Evolutionary conservation across 164 flowering plant genomes (phyloP).

Genomic region (Houttuynia cordata): DNA sequence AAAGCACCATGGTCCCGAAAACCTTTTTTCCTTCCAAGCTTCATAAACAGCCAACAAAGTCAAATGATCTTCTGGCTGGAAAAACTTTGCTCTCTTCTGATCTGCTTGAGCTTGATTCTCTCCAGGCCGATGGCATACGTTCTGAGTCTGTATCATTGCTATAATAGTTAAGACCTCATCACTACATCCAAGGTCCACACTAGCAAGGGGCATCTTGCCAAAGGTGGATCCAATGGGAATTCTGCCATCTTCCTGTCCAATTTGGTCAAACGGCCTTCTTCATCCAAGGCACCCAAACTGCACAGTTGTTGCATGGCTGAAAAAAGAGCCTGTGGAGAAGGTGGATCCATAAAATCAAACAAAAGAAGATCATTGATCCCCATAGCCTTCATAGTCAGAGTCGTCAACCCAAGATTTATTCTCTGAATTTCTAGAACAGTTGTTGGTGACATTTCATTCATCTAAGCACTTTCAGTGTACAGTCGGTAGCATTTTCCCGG

Average conservation of each 20-base stretch:
- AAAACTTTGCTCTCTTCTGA: constrained; percentile 81
- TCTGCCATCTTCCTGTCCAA: constrained; percentile 94
- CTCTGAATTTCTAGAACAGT: constrained; percentile 83
- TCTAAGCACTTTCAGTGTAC: constrained; percentile 84
- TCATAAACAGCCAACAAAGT: constrained; percentile 89
- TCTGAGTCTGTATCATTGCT: constrained; percentile 86
- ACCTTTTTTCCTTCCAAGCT: constrained; percentile 90
- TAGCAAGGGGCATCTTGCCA: constrained; percentile 81
- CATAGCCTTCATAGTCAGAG: constrained; percentile 82
- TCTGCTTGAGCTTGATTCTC: constrained; percentile 95
- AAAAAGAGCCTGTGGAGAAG: constrained; percentile 87
- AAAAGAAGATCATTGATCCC: constrained; percentile 85
- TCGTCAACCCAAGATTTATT: constrained; percentile 66
- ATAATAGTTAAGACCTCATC: constrained; percentile 85
- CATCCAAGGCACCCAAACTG: constrained; percentile 87
- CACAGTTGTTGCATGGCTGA: constrained; percentile 90
- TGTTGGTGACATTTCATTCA: constrained; percentile 91
- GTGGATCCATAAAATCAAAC: constrained; percentile 95
- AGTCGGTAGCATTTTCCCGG: constrained; percentile 97
- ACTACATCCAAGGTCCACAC: constrained; percentile 90
- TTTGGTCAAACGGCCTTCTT: constrained; percentile 83
- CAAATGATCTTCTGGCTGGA: constrained; percentile 88
- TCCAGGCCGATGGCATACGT: constrained; percentile 74
- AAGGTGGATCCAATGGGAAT: constrained; percentile 81
- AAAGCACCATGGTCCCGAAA: constrained; percentile 89